phyloP scores from a whole-genome alignment of 129 eudicot species.

The Logfia minima region DNA sequence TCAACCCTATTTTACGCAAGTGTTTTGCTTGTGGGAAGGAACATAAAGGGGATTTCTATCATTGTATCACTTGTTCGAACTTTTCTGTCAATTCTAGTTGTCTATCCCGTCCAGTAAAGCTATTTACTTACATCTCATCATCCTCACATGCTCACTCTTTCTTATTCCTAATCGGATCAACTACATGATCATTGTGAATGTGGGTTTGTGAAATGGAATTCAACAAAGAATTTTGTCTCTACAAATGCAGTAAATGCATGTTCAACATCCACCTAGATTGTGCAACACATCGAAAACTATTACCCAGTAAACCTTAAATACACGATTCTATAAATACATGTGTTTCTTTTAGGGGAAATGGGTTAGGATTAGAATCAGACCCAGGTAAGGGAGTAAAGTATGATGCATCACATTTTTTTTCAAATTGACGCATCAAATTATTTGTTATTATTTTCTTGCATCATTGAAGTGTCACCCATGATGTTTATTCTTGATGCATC shows the following conservation, averaged over 20 bases:
- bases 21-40: not conserved
- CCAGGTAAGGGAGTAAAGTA: too few species aligned
- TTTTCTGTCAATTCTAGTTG: not conserved
- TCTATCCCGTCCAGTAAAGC: not conserved
- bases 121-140: not conserved
- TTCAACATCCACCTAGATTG: constrained; percentile 12
- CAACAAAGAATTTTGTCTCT: not conserved
- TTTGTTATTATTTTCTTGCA: too few species aligned
- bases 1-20: not conserved
- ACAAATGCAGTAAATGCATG: constrained; percentile 21
- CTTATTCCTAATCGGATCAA: not conserved
- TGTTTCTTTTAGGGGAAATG: too few species aligned
- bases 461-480: too few species aligned
- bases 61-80: constrained; percentile 4
- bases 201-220: constrained; percentile 5
- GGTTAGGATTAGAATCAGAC: too few species aligned
- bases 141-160: constrained; percentile 9
- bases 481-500: too few species aligned
- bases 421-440: too few species aligned
- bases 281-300: not conserved
- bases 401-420: too few species aligned
- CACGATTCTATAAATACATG: too few species aligned
- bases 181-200: not conserved
- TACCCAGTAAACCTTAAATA: too few species aligned
- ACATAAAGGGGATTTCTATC: not conserved